Evolutionary conservation across 1,284 basidiomycete species (phyloP), one percentile per base, ranked within the genome.

Genomic region (Tilletia setariae): DNA sequence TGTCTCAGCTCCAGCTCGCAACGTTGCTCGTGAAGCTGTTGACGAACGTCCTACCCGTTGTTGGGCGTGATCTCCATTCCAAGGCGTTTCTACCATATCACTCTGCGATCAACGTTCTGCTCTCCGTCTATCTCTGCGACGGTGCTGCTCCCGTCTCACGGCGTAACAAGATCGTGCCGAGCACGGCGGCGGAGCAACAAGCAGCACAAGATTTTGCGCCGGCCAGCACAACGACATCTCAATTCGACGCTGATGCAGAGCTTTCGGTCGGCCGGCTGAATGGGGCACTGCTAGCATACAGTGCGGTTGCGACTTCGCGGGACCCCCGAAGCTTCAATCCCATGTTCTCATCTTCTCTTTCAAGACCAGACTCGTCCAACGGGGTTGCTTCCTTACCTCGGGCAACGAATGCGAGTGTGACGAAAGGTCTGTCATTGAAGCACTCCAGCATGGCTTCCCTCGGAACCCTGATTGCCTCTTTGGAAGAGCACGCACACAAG

Each of bases 21-120:
- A 88, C 90, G 68, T 84, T 94, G 1, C 85, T 95, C 3, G 86
- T 93, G 0, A 87, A 87, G 2, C 84, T 94, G 19, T 88, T 91
- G 74, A 84, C 87, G 1, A 86, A 85, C 67, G 86, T 91, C 2
- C 84, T 92, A 25, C 88, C 90, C 0, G 84, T 87, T 2, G 87
- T 92, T 2, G 88, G 90, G 0, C 90, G 89, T 76, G 85, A 88
- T 0, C 93, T 95, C 73, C 82, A 94, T 77, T 91, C 71, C 51
- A 67, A 76, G 44, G 72, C 91, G 70, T 81, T 89, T 85, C 49
- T 68, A 61, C 68, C 68, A 25, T 67, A 95, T 69, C 94, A 98
- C 79, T 86, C 88, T 2, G 90, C 92, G 0, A 88, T 95, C 21
- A 85, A 95, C 15, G 86, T 87, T 9, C 85, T 96, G 0, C 89